Percentiles rank a stretch among this genome's conserved stretches.
These are phyloP conservation scores for Zygosaccharomyces lentus DNA, from an alignment of 805 yeast species.

Conservation along the genomic window DNA sequence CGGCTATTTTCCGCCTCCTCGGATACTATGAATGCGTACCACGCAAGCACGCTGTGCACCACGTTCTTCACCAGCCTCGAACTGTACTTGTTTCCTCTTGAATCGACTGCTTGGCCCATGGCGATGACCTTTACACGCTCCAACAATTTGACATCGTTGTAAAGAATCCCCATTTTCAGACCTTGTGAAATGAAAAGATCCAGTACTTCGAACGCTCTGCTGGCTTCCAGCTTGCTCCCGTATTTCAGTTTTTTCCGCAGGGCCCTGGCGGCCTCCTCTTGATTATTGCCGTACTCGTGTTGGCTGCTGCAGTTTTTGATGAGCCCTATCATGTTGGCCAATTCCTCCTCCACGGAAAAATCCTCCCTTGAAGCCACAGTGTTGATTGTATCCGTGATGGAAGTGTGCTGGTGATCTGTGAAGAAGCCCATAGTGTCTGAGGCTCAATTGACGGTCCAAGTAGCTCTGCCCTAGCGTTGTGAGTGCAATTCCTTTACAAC, in stretches of 20 bases:
- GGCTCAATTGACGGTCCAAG: too few species aligned
- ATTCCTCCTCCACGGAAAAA: conserved; percentile 35
- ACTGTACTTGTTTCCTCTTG: conserved; percentile 38
- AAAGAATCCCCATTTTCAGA: conserved; percentile 41
- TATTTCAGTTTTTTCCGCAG: conserved; percentile 84
- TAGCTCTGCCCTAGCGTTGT: too few species aligned
- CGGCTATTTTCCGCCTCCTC: conserved; percentile 11
- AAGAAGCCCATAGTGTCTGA: conserved; percentile 46
- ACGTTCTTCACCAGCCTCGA: conserved; percentile 41
- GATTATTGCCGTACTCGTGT: conserved; percentile 33
- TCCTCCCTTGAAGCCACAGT: conserved; percentile 39
- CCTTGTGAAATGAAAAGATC: conserved; percentile 48
- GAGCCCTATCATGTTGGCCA: conserved; percentile 34
- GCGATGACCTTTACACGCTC: conserved; percentile 50
- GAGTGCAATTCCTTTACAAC: too few species aligned
- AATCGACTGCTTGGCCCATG: conserved; percentile 16
- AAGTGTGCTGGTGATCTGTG: conserved; percentile 61
- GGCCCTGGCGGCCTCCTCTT: conserved; percentile 82
- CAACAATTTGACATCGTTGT: conserved; percentile 62
- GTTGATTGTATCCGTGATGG: conserved; percentile 62
- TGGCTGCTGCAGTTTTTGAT: conserved; percentile 39
- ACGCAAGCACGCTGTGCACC: conserved; percentile 51
- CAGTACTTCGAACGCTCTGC: conserved; percentile 58
- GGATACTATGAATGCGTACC: conserved; percentile 54
- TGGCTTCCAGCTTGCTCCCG: conserved; percentile 63